Base-by-base conservation (phyloP, 306 rosid genomes). In the Dryas octopetala region DNA sequence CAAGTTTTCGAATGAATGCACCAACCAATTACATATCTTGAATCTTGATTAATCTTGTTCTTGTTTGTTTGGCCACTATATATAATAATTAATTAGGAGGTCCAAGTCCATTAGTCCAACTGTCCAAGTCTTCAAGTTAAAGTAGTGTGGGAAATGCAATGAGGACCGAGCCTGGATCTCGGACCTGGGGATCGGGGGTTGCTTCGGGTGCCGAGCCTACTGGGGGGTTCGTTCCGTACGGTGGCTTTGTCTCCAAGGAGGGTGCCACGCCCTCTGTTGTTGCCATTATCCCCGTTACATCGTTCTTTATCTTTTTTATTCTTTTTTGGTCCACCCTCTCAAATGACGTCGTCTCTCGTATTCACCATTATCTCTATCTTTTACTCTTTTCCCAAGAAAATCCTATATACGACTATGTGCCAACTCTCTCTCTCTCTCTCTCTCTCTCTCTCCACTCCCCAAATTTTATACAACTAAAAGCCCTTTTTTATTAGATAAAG, bases 201-300 rank as follows among this genome's bases (percentile, higher is more conserved):
- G 70, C 79, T 77, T 69, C 58, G 76, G 54, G 9, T 50, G 28
- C 81, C 62, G 78, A 77, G 38, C 73, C 70, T 47, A 26, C 45
- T 1, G 44, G 70, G 70, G 73, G 74, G 77, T 59, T 17, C 48
- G n/a, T 47, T 76, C 69, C 63, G 26, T 70, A 54, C 52, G 67
- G 76, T 65, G 61, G 66, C 9, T 38, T 62, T 90, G 96, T 90
- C 85, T 73, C 81, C 83, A 15, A 51, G 49, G 68, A 77, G 92
- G 96, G 81, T 80, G 79, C 92, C 81, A 77, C 67, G 66, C 12
- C 85, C 87, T 78, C 49, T 71, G 89, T 80, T 86, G 90, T 77
- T 80, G 95, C 88, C 87, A 71, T 78, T 84, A 45, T 80, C 75
- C 80, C 87, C 76, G 83, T 81, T 13, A 51, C 45, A 58, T 68